Percentiles rank a stretch among this genome's conserved stretches.
phyloP scores from a whole-genome alignment of 1,284 basidiomycete species.

The Trichosporon sp. region DNA sequence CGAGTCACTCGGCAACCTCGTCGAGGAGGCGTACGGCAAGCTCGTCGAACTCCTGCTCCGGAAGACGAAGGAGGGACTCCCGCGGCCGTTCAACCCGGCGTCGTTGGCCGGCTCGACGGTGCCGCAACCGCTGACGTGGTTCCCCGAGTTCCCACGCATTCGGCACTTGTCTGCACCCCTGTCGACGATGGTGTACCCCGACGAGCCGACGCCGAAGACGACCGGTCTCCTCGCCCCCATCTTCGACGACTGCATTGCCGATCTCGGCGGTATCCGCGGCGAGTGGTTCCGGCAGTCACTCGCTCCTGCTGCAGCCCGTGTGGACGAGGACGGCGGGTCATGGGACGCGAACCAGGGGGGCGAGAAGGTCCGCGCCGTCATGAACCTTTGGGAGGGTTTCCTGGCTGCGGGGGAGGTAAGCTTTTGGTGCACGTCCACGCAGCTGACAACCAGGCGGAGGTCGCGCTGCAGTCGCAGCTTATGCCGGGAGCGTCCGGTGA shows the following conservation, averaged over 20 bases:
- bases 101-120: conserved; percentile 31
- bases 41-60: conserved; percentile 46
- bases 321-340: conserved; percentile 47
- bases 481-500: conserved; percentile 46
- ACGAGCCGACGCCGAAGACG: conserved; percentile 40
- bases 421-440: not conserved
- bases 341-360: conserved; percentile 43
- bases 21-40: conserved; percentile 48
- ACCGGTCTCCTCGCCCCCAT: conserved; percentile 37
- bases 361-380: conserved; percentile 45
- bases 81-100: conserved; percentile 26
- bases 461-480: conserved; percentile 43
- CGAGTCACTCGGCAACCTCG: conserved; percentile 47
- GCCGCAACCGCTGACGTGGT: conserved; percentile 44
- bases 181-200: conserved; percentile 32
- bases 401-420: conserved; percentile 49
- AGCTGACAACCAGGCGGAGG: conserved; percentile 46
- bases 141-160: conserved; percentile 39
- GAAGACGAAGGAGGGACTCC: conserved; percentile 34
- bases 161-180: conserved; percentile 36
- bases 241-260: conserved; percentile 36
- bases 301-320: conserved; percentile 30
- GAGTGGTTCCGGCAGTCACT: conserved; percentile 46
- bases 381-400: conserved; percentile 45
- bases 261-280: conserved; percentile 40